Evolutionary conservation across 352 stramenopile genomes (phyloP), one percentile per base, ranked within the genome.

Genomic region (Phytophthora hybrid): DNA sequence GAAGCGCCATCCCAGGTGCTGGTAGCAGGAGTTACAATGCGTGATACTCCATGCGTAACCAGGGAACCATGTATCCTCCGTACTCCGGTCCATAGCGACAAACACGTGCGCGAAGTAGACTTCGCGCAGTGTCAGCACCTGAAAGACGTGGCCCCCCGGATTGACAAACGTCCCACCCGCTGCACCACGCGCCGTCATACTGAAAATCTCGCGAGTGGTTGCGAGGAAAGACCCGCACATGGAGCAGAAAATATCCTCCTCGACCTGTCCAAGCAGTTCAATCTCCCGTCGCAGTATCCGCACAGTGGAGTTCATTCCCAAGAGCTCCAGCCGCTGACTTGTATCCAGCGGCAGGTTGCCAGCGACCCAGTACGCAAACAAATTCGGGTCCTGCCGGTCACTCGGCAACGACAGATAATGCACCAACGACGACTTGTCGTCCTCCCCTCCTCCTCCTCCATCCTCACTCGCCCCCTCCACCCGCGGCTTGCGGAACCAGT

Each of bases 21-120:
- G 76, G 63, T 83, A 83, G 76, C 90, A 96, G 16, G 76, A 68
- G 55, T 77, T 75, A 57, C 90, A 96, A 67, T 93, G 79, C 63
- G 84, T 81, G 51, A 94, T 93, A 68, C 88, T 94, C 90, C 90
- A 96, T 23, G 85, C 66, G 65, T 93, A 96, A 4, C 87, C 87
- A 1, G 83, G 73, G 63, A 95, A 96, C 90, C 90, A 96, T 44
- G 84, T 91, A 66, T 94, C 88, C 39, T 93, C 58, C 0, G 81
- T 88, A 54, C 80, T 92, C 2, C 70, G 82, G 14, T 49, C 52
- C n/a, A 74, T 69, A 59, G 89, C 78, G 10, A 90, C 72, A 41
- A 88, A 77, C 14, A 93, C 72, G 34, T 79, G 72, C 23, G 79
- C 76, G 8, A 53, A 65, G 21, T 87, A 53, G 4, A 96, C 81